Evolutionary conservation across 2,329 filamentous ascomycete species (phyloP).

Genomic region (Pyrenophora teres): DNA sequence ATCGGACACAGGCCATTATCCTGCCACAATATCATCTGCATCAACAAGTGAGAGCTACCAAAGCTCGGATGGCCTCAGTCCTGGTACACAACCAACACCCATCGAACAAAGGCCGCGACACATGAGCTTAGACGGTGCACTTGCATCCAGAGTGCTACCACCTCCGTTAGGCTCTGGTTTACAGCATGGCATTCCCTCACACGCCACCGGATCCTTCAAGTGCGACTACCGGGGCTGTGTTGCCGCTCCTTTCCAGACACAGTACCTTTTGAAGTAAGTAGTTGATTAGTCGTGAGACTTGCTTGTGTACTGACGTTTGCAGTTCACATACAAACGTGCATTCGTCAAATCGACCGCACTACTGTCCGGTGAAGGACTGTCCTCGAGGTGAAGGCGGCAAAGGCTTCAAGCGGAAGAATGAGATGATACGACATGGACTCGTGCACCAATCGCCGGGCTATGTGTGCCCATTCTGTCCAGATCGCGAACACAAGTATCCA

Average conservation of each 20-base stretch:
- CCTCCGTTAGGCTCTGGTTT: constrained; percentile 39
- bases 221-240: constrained; percentile 69
- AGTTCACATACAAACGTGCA: constrained; percentile 75
- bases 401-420: constrained; percentile 71
- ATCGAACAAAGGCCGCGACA: constrained; percentile 35
- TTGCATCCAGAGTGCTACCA: constrained; percentile 39
- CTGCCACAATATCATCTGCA: constrained; percentile 38
- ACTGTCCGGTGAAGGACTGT: constrained; percentile 64
- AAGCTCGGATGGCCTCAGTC: constrained; percentile 44
- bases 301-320: background rate
- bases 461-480: constrained; percentile 92
- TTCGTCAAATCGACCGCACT: constrained; percentile 66
- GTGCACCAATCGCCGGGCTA: constrained; percentile 96
- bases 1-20: constrained; percentile 41
- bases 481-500: constrained; percentile 92
- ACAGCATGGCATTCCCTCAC: constrained; percentile 32
- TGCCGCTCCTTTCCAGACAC: constrained; percentile 76
- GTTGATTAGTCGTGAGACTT: background rate
- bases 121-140: constrained; percentile 38
- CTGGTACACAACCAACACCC: constrained; percentile 34
- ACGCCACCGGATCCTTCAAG: constrained; percentile 45
- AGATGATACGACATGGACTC: constrained; percentile 77
- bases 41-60: constrained; percentile 44
- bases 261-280: constrained; percentile 71
- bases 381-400: constrained; percentile 65